Conservation (phyloP, 305 asterid species). For the Striga hermonthica region DNA sequence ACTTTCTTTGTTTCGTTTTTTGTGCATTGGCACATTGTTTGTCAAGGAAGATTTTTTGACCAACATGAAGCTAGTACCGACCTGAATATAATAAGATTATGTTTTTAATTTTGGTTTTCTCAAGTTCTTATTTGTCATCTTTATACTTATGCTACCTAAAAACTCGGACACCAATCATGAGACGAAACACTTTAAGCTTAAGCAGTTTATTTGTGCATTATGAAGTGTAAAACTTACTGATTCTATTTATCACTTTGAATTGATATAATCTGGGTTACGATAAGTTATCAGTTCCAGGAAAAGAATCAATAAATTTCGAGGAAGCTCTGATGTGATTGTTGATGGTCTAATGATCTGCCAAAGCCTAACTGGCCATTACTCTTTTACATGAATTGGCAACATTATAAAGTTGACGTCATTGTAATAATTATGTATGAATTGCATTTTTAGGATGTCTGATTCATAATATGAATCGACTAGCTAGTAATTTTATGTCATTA, state of each 20-base stretch:
- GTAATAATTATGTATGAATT: no score
- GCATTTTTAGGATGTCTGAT: no score
- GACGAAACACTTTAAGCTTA: background rate
- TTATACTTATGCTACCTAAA: background rate
- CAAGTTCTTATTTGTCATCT: slow-evolving; percentile 8
- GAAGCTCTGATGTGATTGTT: slow-evolving; percentile 23
- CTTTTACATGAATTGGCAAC: slow-evolving; percentile 22
- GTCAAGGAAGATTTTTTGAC: slow-evolving; percentile 13
- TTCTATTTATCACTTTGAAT: slow-evolving; percentile 17
- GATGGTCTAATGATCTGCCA: slow-evolving; percentile 26
- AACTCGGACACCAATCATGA: slow-evolving; percentile 15
- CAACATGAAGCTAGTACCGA: slow-evolving; percentile 10
- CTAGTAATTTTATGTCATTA: slow-evolving; percentile 16
- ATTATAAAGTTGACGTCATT: no score
- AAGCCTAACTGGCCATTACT: slow-evolving; percentile 14
- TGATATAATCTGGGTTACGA: slow-evolving; percentile 3
- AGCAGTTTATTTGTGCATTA: slow-evolving; percentile 17
- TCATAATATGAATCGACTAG: slow-evolving; percentile 18
- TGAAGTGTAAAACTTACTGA: slow-evolving; percentile 10
- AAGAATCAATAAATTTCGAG: background rate
- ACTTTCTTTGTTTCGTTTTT: slow-evolving; percentile 15
- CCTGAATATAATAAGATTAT: slow-evolving; percentile 1
- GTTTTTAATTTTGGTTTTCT: slow-evolving; percentile 4
- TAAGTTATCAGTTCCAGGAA: background rate
- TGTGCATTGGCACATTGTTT: slow-evolving; percentile 15